Base-by-base conservation (phyloP, 2,329 filamentous ascomycete genomes). In the Bipolaris sorokiniana region DNA sequence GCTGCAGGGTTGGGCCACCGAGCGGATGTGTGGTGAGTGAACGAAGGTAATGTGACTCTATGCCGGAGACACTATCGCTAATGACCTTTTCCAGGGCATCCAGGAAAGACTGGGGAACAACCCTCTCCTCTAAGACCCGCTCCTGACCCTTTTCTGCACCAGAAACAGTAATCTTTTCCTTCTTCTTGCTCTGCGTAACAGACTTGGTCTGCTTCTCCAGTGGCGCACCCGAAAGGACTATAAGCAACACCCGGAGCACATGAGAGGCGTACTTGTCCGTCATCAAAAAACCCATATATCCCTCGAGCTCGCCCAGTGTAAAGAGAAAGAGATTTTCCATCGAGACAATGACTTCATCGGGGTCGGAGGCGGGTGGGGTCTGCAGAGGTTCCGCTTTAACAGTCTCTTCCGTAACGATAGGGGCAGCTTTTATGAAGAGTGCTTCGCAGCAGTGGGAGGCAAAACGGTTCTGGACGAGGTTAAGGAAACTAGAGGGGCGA, bases 401-500 rank as follows among this genome's bases (percentile, higher is more conserved):
- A 15, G 91, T 77, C 76, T 97, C 93, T 59, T 88, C 82, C 13
- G 89, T 90, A 36, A 97, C 90, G 10, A 90, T 79, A 1, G 90
- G 89, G 0, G 93, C 93, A 1, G 91, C 90, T 63, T 90, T 87
- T 47, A 93, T 82, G 76, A 99, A 98, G 31, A 99, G 83, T 23
- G 91, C 91, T 79, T 99, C 95, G 75, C 93, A 97, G 78, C 94
- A 98, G 80, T 99, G 95, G 59, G 93, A 96, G 5, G 95, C 95
- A 71, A 99, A 99, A 16, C 95, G 90, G 78, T 99, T 95, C 74
- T 96, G 93, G 49, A 97, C 88, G 26, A 99, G 84, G 68, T 93
- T 89, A 56, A 94, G 81, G 77, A 98, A 96, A 77, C 83, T 85
- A 66, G 34, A 33, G 34, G 36, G 6, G 45, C 63, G 67, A 31